Conservation (phyloP, 2,329 filamentous ascomycete species). For the Pestalotiopsis sp. region DNA sequence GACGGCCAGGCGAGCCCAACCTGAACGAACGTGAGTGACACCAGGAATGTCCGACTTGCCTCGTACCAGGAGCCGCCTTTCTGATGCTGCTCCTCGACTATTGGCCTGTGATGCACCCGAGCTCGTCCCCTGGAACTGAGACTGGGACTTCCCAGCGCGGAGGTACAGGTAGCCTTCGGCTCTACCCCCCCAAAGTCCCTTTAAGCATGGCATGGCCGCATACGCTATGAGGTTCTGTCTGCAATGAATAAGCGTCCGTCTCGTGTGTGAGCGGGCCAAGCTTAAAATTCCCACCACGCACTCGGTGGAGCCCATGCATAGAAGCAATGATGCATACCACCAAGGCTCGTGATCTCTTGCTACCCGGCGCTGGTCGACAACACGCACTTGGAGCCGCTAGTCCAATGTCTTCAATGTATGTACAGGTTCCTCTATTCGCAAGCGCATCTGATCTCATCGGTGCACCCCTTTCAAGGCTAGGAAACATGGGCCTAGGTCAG, state of each 20-base stretch:
- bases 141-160: background rate
- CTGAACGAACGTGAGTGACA: background rate
- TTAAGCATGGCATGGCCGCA: conserved; percentile 3
- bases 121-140: background rate
- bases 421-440: background rate
- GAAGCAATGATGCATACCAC: background rate
- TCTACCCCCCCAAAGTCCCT: background rate
- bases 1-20: background rate
- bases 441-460: conserved; percentile 10
- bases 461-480: background rate
- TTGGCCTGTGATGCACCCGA: conserved; percentile 9
- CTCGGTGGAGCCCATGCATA: conserved; percentile 4
- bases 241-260: conserved; percentile 7
- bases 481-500: conserved; percentile 6
- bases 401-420: background rate
- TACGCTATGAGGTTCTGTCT: background rate
- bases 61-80: background rate
- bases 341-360: conserved; percentile 8
- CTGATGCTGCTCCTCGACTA: background rate
- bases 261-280: conserved; percentile 5
- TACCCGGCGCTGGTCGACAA: background rate
- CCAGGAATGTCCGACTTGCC: background rate
- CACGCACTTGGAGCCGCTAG: background rate
- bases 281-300: background rate
- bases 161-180: background rate